Evolutionary conservation across 2,329 filamentous ascomycete genomes (phyloP), one percentile per base, ranked within the genome.

Genomic region (Trichoderma sp.): DNA sequence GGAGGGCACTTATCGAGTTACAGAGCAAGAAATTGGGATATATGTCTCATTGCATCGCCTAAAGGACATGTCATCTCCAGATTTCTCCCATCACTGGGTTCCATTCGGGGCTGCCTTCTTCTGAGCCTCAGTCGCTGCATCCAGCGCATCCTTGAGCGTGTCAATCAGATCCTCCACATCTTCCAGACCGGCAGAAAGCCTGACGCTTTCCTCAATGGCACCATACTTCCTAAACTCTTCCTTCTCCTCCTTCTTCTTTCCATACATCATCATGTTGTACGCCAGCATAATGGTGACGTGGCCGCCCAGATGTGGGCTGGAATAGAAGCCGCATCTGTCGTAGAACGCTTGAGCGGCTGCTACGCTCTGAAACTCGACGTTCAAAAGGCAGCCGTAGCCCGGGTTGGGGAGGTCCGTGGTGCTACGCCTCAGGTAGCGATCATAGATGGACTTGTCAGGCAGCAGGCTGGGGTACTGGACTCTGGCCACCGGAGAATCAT

Each of bases 331-430:
- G 6, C 82, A 71, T 30, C 73, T 74, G 64, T 86, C 77, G 69
- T 84, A 85, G 66, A 86, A 87, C 0, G 78, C 78, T 3, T 67
- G 71, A 0, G 82, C 77, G 0, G 74, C 66, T 5, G 75, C 75
- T 0, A 80, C 66, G n/a, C 69, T 75, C 12, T 76, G 73, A 54
- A 88, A 82, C 51, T 85, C 81, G 30, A 87, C 73, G 9, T 75
- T 81, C 15, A 87, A 71, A 1, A 87, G 79, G 68, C 82, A 85
- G 2, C 85, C 85, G 69, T 85, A 84, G 0, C 84, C 84, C 0
- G 83, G 82, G 0, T 71, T 69, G 5, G 75, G 77, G 63, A 85
- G 80, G 1, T 84, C 82, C 0, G 74, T 50, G 0, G 82, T 77
- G 7, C 75, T 61, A 4, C 64, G 73, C 3, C 80, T 76, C 69